Percentiles rank a stretch among this genome's conserved stretches.
Conservation (phyloP, 2,329 filamentous ascomycete genomes). For the Pestalotiopsis sp. region DNA sequence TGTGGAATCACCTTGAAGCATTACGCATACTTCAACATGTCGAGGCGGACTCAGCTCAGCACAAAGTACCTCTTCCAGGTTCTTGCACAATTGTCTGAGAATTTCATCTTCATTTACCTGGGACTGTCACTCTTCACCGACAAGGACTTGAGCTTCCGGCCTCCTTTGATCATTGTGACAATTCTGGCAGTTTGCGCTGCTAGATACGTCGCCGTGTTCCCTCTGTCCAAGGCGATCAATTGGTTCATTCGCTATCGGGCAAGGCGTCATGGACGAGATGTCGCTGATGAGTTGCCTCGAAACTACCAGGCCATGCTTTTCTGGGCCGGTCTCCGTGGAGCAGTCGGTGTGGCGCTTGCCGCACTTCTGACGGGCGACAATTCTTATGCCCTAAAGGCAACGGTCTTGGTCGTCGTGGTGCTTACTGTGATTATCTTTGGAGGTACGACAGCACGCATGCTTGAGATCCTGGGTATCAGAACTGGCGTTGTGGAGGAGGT, state of each 20-base stretch:
- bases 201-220: constrained; percentile 93
- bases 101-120: constrained; percentile 99
- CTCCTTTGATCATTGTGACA: constrained; percentile 91
- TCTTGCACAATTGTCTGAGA: constrained; percentile 92
- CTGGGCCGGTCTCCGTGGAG: constrained; percentile 94
- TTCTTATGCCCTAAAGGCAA: constrained; percentile 82
- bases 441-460: constrained; percentile 94
- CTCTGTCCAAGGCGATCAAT: constrained; percentile 86
- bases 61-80: constrained; percentile 98
- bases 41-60: constrained; percentile 90
- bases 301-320: constrained; percentile 99
- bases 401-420: constrained; percentile 96
- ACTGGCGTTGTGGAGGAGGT: constrained; percentile 97
- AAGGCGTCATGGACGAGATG: constrained; percentile 71
- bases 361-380: constrained; percentile 85
- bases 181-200: constrained; percentile 90
- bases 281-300: constrained; percentile 86
- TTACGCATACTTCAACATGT: constrained; percentile 99
- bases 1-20: constrained; percentile 98
- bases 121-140: constrained; percentile 95
- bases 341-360: constrained; percentile 92
- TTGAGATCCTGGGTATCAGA: constrained; percentile 94
- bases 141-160: constrained; percentile 84
- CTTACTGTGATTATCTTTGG: constrained; percentile 98
- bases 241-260: constrained; percentile 89